Evolutionary conservation across 257 asterid species (phyloP).

Genomic region (Asclepias syriaca): DNA sequence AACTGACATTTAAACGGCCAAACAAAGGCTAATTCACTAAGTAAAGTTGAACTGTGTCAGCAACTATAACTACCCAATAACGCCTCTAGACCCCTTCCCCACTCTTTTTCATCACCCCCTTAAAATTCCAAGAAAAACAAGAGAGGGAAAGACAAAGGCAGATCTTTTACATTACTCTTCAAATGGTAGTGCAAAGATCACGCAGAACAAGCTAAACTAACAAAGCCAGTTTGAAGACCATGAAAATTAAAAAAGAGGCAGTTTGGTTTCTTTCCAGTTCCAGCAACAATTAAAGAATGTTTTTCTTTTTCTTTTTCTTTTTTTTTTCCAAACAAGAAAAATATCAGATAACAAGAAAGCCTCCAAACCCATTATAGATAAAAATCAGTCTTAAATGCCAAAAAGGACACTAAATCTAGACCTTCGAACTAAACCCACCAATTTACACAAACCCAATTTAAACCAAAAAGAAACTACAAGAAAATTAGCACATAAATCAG

Average conservation of each 20-base stretch:
- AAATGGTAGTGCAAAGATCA: neutral
- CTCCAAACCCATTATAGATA: neutral
- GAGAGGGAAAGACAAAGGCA: neutral
- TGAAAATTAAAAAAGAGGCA: too few species aligned
- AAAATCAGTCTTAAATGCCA: neutral
- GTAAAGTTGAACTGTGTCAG: neutral
- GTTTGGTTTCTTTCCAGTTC: too few species aligned
- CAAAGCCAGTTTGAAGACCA: too few species aligned
- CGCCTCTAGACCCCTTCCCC: neutral
- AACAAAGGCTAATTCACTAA: too few species aligned
- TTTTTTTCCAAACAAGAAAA: too few species aligned
- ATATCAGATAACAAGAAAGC: too few species aligned
- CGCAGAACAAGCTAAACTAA: too few species aligned
- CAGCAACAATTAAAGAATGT: neutral
- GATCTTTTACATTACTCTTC: neutral
- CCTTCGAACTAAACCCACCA: neutral
- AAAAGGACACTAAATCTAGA: neutral
- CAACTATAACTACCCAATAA: neutral
- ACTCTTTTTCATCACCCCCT: neutral
- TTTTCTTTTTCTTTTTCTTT: too few species aligned
- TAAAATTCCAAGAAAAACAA: neutral
- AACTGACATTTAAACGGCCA: too few species aligned
- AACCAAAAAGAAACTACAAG: neutral
- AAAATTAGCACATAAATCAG: neutral
- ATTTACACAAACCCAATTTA: neutral